Percentiles rank a stretch among this genome's conserved stretches.
Conservation (phyloP, 768 basidiomycete genomes). For the Collybia sordida region DNA sequence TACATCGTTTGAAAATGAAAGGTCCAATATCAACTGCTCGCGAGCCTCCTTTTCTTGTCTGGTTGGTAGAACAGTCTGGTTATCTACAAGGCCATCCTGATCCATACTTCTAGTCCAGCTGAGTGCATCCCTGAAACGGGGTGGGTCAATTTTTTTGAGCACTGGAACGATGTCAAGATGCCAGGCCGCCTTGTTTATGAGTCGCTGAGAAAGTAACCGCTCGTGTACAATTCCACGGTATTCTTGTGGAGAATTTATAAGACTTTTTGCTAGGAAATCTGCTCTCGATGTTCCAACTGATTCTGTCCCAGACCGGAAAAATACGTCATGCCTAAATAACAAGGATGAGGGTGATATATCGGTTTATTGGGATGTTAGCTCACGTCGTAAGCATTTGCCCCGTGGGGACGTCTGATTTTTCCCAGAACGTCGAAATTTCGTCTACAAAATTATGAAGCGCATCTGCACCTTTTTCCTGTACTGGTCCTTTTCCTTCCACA, state of each 20-base stretch:
- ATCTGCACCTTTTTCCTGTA: slow-evolving; percentile 35
- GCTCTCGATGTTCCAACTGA: slow-evolving; percentile 41
- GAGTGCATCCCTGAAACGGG: slow-evolving; percentile 31
- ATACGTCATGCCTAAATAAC: slow-evolving; percentile 60
- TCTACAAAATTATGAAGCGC: slow-evolving; percentile 50
- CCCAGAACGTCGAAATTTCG: slow-evolving; percentile 56
- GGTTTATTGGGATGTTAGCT: slow-evolving; percentile 9
- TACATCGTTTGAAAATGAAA: slow-evolving; percentile 56
- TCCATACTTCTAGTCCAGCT: slow-evolving; percentile 38
- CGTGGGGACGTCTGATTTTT: slow-evolving; percentile 41
- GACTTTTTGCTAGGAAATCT: slow-evolving; percentile 57
- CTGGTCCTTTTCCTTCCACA: slow-evolving; percentile 20
- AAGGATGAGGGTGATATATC: background rate
- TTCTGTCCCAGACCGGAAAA: slow-evolving; percentile 53
- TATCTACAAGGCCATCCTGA: slow-evolving; percentile 40
- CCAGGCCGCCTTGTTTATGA: slow-evolving; percentile 51
- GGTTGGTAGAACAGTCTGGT: slow-evolving; percentile 37
- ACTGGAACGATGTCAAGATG: slow-evolving; percentile 46
- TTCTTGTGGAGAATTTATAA: slow-evolving; percentile 50
- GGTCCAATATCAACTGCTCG: slow-evolving; percentile 63
- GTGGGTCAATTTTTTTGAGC: slow-evolving; percentile 40
- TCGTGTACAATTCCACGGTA: slow-evolving; percentile 53
- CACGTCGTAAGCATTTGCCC: slow-evolving; percentile 67
- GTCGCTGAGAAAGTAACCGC: slow-evolving; percentile 36
- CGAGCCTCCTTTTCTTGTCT: slow-evolving; percentile 53